Base-by-base conservation (phyloP, 164 flowering plant species). In the Chimonanthus praecox region DNA sequence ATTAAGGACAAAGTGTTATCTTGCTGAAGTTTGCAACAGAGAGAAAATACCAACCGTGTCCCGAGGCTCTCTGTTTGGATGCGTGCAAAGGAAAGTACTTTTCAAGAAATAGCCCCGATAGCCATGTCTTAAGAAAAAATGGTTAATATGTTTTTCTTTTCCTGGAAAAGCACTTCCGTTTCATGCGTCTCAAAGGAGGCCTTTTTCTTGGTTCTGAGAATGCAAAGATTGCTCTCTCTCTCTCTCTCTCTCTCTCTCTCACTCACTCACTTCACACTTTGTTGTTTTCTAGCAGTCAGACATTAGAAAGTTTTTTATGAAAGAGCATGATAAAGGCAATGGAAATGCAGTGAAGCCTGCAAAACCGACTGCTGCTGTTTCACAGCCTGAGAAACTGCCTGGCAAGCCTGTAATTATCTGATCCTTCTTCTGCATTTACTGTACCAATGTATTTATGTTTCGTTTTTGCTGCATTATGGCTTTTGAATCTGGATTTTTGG, bases 221-320 rank as follows among this genome's bases (percentile, higher is more conserved):
- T 15, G 15, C 8, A 54, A 16, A 58, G 65, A 47, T 54, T 21
- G 15, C 3, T 51, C 54, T 5, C 65, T 15, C n/a, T 3, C 21
- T 48, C 5, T 5, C 65, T 15, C n/a, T 3, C 21, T 48, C 5
- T 20, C 21, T 20, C 21, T 20, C 21, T 20, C 21, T 20, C 21
- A 20, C 21, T 20, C 21, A 20, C 21, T 47, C 6, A 33, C 47
- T 60, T 67, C 47, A n/a, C 69, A 33, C 16, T 43, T 8, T 76
- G 47, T 11, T 74, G n/a, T 73, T 20, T 2, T 4, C 6, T 72
- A 65, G 68, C 78, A 85, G 84, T 77, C 85, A 45, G 98, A 94
- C 81, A 92, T 94, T 72, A 83, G 98, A 78, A 94, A 92, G 80
- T 94, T 97, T 97, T 91, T 94, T 74, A 85, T 90, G 88, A 94